Percentiles rank a stretch among this genome's conserved stretches.
phyloP scores from a whole-genome alignment of 768 basidiomycete genomes.

The Auriculariales sp. region DNA sequence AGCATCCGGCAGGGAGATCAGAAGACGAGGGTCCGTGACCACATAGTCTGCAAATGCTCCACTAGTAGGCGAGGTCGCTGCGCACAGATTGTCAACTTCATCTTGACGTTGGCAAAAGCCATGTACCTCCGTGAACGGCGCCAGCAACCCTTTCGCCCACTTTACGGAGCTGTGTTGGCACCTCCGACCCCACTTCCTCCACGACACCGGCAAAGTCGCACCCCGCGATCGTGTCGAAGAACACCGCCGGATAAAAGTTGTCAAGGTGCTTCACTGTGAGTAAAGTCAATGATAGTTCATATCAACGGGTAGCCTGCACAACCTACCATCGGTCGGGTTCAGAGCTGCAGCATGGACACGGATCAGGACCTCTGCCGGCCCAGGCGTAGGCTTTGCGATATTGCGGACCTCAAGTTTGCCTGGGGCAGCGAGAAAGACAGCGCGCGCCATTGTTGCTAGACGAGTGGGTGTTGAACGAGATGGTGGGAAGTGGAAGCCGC shows the following conservation, averaged over 20 bases:
- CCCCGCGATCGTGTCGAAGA: conserved; percentile 8
- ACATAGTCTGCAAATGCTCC: conserved; percentile 17
- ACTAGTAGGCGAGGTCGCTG: conserved; percentile 1
- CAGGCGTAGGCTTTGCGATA: background rate
- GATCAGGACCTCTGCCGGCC: background rate
- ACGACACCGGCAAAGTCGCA: conserved; percentile 16
- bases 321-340: background rate
- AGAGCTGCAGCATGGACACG: background rate
- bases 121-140: conserved; percentile 13
- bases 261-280: background rate
- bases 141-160: conserved; percentile 16
- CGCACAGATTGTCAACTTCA: background rate
- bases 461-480: too few species aligned
- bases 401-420: background rate
- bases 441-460: background rate
- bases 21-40: conserved; percentile 12
- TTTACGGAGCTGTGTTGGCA: conserved; percentile 5
- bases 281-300: background rate
- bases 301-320: background rate
- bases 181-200: conserved; percentile 10
- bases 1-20: background rate
- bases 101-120: background rate
- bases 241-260: background rate
- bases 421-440: background rate
- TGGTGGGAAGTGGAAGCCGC: too few species aligned